These are phyloP conservation scores for Thalia dealbata DNA, from an alignment of 176 grass and related monocot genomes.

Conservation along the genomic window DNA sequence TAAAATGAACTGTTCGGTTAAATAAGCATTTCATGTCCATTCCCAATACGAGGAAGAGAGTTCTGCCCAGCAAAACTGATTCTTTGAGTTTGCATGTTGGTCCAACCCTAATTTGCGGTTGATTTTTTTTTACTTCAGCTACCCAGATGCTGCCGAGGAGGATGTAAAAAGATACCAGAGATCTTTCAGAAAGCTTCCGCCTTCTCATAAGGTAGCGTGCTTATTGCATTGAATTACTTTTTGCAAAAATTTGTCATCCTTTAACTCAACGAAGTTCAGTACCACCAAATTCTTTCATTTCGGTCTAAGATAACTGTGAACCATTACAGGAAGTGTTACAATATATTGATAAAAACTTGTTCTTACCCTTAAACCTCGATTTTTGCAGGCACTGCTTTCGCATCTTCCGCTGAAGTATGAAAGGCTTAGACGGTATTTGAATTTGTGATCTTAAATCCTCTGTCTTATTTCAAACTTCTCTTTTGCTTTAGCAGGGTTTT, in stretches of 20 bases:
- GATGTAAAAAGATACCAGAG: slow-evolving; percentile 72
- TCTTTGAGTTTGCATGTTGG: background rate
- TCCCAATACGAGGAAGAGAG: background rate
- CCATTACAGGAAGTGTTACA: background rate
- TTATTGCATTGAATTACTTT: slow-evolving; percentile 13
- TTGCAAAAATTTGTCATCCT: slow-evolving; percentile 6
- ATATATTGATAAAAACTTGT: background rate
- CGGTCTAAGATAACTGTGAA: slow-evolving; percentile 14
- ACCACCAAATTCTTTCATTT: background rate
- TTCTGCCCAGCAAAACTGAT: background rate
- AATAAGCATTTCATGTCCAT: background rate
- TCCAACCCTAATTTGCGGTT: no score
- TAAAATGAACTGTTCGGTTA: background rate
- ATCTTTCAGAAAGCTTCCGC: slow-evolving; percentile 81
- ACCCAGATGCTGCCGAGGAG: slow-evolving; percentile 70
- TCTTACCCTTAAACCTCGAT: background rate
- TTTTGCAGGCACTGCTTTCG: slow-evolving; percentile 73
- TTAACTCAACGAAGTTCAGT: background rate
- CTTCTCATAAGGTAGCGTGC: slow-evolving; percentile 64
- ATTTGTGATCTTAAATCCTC: slow-evolving; percentile 14
- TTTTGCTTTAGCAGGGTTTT: background rate
- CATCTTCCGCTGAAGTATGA: slow-evolving; percentile 83
- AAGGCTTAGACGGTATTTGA: slow-evolving; percentile 64
- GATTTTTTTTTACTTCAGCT: slow-evolving; percentile 34
- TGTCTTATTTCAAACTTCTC: slow-evolving; percentile 2